Evolutionary conservation across 495 filamentous ascomycete genomes (phyloP), one percentile per base, ranked within the genome.

Genomic region (Jackrogersella multiformis): DNA sequence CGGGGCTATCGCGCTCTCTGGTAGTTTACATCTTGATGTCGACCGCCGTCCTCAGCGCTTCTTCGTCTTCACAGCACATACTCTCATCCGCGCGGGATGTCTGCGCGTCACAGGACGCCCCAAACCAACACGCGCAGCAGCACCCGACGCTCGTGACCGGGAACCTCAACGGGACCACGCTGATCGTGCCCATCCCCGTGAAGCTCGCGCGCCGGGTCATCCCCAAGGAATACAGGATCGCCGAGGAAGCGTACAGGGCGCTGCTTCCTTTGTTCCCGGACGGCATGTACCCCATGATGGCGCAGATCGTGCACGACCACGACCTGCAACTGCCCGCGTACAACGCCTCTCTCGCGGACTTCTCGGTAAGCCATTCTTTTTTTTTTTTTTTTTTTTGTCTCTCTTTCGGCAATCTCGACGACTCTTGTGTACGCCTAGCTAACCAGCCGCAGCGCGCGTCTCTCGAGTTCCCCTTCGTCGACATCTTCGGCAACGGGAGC

Each of bases 401-500:
- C n/a, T n/a, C n/a, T n/a, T n/a, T n/a, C n/a, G n/a, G n/a, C n/a
- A n/a, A n/a, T n/a, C n/a, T n/a, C 7, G 16, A 16, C 12, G 1
- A 49, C 5, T n/a, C 4, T n/a, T 4, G 5, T 10, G 4, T 13
- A 20, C 9, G 12, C 13, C 8, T 42, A 42, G 20, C 55, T 44
- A 71, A 59, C 72, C 56, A 51, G 0, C 41, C 10, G 1, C 44
- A 81, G 79, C 74, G 78, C 6, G 74, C 76, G n/a, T 78, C 77
- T 2, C 74, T 80, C 32, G 79, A 81, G 74, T 81, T 81, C 62
- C 79, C 79, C 9, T 81, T 80, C 62, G n/a, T 81, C 9, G 76
- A 78, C 52, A 64, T 77, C 38, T 49, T 76, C 4, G 70, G 70
- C 26, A 72, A 78, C 44, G 77, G 78, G 0, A 62, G 75, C 52